Evolutionary conservation across 1,284 basidiomycete genomes (phyloP).

Genomic region (Boletellus deceptivus): DNA sequence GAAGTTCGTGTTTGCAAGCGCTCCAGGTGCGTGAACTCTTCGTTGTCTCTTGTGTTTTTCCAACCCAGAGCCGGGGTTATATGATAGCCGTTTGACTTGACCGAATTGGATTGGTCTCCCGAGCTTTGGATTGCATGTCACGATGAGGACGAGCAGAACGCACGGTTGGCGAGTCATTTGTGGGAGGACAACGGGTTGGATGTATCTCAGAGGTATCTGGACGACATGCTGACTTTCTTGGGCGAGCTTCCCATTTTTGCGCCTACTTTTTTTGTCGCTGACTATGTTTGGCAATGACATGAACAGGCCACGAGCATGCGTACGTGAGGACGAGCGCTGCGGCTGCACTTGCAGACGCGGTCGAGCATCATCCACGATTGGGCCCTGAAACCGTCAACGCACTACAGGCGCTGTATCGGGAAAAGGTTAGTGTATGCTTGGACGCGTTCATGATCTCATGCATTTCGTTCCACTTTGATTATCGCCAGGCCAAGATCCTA

Average conservation of each 20-base stretch:
- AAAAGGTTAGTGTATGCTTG: constrained; percentile 54
- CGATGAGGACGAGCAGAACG: constrained; percentile 92
- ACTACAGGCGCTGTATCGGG: constrained; percentile 76
- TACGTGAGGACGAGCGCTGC: constrained; percentile 83
- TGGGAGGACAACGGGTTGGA: constrained; percentile 99
- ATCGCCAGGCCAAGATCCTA: constrained; percentile 72
- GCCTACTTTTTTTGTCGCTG: background rate
- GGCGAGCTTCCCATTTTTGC: constrained; percentile 44
- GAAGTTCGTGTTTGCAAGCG: constrained; percentile 89
- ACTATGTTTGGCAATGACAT: too few relatives aligned
- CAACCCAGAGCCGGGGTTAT: too few relatives aligned
- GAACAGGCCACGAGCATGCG: constrained; percentile 58
- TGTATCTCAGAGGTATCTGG: constrained; percentile 73
- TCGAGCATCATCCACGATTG: constrained; percentile 73
- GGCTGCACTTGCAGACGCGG: constrained; percentile 75
- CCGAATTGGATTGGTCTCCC: constrained; percentile 90
- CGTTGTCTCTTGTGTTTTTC: too few relatives aligned
- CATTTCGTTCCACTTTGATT: too few relatives aligned
- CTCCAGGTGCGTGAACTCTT: constrained; percentile 58
- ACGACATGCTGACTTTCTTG: constrained; percentile 65
- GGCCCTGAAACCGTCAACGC: constrained; percentile 46
- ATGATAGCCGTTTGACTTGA: constrained; percentile 86
- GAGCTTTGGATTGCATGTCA: constrained; percentile 90
- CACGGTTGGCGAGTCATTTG: constrained; percentile 74
- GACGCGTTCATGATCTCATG: too few relatives aligned